Evolutionary conservation across 768 basidiomycete genomes (phyloP), one percentile per base, ranked within the genome.

Genomic region (Auriscalpium vulgare): DNA sequence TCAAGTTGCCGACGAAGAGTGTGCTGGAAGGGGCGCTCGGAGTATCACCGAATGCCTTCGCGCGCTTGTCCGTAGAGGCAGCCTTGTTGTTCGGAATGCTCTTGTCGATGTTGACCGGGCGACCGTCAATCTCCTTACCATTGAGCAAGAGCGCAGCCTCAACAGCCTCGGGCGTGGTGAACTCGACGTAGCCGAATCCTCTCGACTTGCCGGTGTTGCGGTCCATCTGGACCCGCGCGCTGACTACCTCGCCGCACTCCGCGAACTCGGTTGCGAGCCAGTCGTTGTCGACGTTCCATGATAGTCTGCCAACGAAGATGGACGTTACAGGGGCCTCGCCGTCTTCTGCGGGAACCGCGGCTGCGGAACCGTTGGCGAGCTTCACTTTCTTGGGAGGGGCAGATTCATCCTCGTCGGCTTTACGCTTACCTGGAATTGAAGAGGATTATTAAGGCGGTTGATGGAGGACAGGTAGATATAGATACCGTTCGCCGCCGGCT

Each of bases 231-330:
- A 98, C 92, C n/a, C 80, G 84, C 7, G 91, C 93, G n/a, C 83
- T 84, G 58, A 84, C 80, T 64, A 99, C 82, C 73, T 95, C 90
- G 51, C 97, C 97, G 64, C 85, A 94, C 53, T 79, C 76, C 36
- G 86, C 83, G 62, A 99, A 97, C 71, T 97, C 95, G 69, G 85
- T 80, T 50, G 87, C 83, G 59, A 98, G 84, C 79, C 92, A 90
- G 71, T 97, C 95, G 68, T 91, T 88, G 75, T 97, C 95, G 59
- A 98, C 88, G 69, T 89, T 91, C 95, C 95, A 99, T 11, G 92
- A 95, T 47, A 99, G 80, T 56, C 82, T 81, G 54, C 95, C 95
- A 62, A 99, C 92, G 66, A 95, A 98, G 63, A 97, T 80, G 40
- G 87, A 85, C 65, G 77, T 85, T 16, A 59, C 56, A 2, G 60